phyloP scores from a whole-genome alignment of 2,329 filamentous ascomycete species.

The Fusarium equiseti region DNA sequence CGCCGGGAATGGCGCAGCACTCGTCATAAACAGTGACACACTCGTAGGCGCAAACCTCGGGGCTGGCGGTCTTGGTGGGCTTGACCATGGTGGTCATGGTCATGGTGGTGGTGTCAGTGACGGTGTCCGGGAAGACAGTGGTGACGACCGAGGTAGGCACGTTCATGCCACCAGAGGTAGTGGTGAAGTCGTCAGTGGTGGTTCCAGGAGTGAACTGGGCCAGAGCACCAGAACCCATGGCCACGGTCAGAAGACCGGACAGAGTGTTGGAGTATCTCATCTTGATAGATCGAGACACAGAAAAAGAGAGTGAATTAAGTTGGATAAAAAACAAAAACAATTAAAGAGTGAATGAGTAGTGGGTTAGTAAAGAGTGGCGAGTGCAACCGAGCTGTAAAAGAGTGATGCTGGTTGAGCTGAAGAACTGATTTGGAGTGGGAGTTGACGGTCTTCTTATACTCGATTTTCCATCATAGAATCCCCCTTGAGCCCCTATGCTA shows the following conservation, averaged over 20 bases:
- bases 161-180: slow-evolving; percentile 17
- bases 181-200: neutral
- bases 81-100: slow-evolving; percentile 23
- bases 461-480: too few species aligned
- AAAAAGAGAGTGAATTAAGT: slow-evolving; percentile 28
- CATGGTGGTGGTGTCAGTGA: neutral
- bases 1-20: slow-evolving; percentile 21
- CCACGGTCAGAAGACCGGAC: slow-evolving; percentile 39
- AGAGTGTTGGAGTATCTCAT: slow-evolving; percentile 39
- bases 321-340: slow-evolving; percentile 18
- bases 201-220: slow-evolving; percentile 11
- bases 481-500: neutral
- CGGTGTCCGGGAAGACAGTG: neutral
- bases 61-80: slow-evolving; percentile 9
- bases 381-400: slow-evolving; percentile 36
- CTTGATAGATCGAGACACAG: neutral
- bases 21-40: slow-evolving; percentile 30
- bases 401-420: slow-evolving; percentile 39
- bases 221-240: slow-evolving; percentile 20
- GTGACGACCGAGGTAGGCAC: slow-evolving; percentile 18
- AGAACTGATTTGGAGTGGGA: slow-evolving; percentile 18
- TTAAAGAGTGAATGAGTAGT: slow-evolving; percentile 20
- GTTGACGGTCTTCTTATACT: slow-evolving; percentile 33
- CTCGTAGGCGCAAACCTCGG: slow-evolving; percentile 7
- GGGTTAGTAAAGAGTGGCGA: slow-evolving; percentile 36